Percentiles rank a stretch among this genome's conserved stretches.
These are phyloP conservation scores for Chrysoporthe austroafricana DNA, from an alignment of 2,329 filamentous ascomycete species.

Conservation along the genomic window DNA sequence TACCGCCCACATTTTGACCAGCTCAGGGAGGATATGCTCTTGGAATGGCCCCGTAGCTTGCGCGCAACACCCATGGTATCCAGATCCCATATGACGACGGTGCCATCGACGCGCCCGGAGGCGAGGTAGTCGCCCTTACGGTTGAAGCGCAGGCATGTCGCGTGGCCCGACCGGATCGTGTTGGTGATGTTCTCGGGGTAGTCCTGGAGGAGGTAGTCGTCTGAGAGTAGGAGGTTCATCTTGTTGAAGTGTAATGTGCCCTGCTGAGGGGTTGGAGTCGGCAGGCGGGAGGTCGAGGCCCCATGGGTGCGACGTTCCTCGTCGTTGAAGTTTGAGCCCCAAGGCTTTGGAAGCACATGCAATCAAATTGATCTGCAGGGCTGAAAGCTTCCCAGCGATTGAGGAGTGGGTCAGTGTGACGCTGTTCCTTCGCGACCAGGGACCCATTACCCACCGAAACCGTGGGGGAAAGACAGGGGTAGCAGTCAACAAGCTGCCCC, in stretches of 20 bases:
- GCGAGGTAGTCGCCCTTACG: conserved; percentile 93
- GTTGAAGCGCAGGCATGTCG: conserved; percentile 80
- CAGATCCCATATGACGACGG: conserved; percentile 93
- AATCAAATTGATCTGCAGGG: conserved; percentile 24
- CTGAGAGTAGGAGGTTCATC: conserved; percentile 65
- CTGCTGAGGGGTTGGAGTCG: conserved; percentile 11
- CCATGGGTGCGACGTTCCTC: not conserved
- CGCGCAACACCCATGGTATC: conserved; percentile 96
- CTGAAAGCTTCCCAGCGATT: conserved; percentile 20
- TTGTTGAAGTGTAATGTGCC: conserved; percentile 12
- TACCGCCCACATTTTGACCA: conserved; percentile 94
- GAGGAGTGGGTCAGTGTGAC: conserved; percentile 9
- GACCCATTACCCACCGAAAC: conserved; percentile 7
- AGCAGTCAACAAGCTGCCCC: conserved; percentile 3
- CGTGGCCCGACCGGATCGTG: conserved; percentile 75
- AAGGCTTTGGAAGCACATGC: conserved; percentile 7
- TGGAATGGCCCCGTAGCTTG: conserved; percentile 90
- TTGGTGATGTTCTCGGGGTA: conserved; percentile 90
- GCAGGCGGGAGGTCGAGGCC: not conserved
- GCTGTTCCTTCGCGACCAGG: conserved; percentile 15
- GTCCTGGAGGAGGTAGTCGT: conserved; percentile 72
- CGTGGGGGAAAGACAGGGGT: conserved; percentile 18
- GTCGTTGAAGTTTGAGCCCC: too few species aligned
- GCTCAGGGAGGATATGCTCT: conserved; percentile 91
- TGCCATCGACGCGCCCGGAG: conserved; percentile 91